Conservation (phyloP, 371 early-diverging fungal species). For the Syncephalastrum monosporum region DNA sequence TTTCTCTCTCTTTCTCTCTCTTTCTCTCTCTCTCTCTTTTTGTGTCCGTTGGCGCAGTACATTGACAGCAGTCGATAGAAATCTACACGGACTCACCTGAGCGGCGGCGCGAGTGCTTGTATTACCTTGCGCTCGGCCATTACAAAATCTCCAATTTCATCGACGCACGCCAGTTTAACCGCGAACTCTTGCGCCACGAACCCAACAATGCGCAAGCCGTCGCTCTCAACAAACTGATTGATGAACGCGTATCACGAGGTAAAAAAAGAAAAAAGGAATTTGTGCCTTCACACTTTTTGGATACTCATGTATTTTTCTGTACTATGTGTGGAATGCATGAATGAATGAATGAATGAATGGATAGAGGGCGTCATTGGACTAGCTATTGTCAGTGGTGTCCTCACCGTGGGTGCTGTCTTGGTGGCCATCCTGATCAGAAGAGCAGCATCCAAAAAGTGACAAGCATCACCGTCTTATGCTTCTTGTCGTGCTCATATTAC, state of each 20-base stretch:
- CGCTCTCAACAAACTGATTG: constrained; percentile 74
- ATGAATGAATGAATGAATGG: too few relatives aligned
- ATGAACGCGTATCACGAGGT: constrained; percentile 82
- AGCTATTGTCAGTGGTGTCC: constrained; percentile 83
- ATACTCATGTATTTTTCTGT: neutral
- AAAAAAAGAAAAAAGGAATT: constrained; percentile 5
- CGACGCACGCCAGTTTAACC: constrained; percentile 78
- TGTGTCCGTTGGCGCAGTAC: neutral
- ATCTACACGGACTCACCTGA: constrained; percentile 83
- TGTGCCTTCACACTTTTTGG: too few relatives aligned
- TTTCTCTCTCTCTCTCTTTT: neutral
- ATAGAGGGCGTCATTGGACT: constrained; percentile 89
- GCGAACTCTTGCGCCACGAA: constrained; percentile 77
- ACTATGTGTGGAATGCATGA: too few relatives aligned
- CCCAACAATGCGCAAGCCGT: constrained; percentile 84
- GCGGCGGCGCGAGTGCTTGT: constrained; percentile 91
- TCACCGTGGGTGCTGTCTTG: constrained; percentile 62
- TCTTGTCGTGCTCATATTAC: too few relatives aligned
- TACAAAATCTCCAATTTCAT: constrained; percentile 86
- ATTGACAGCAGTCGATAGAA: constrained; percentile 45
- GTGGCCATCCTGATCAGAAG: constrained; percentile 37
- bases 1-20: too few relatives aligned
- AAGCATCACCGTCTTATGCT: too few relatives aligned
- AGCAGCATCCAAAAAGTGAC: constrained; percentile 10
- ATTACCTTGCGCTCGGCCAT: constrained; percentile 90